Conservation (phyloP, 495 filamentous ascomycete species). For the Trichoderma virens region DNA sequence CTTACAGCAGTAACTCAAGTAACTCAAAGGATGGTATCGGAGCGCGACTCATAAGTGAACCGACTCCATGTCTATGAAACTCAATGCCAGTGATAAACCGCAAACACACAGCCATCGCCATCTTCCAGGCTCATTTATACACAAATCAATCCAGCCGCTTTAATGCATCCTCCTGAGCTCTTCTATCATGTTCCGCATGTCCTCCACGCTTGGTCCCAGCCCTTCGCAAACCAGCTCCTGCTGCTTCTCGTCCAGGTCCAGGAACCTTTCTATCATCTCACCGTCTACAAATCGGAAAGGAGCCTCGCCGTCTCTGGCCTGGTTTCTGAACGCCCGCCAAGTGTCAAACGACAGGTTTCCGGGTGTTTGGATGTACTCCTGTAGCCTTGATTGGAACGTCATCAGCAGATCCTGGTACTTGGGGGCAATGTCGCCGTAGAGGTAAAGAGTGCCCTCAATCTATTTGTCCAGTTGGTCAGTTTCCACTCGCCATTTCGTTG, state of each 20-base stretch:
- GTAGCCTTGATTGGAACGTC: constrained; percentile 64
- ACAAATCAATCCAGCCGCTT: neutral
- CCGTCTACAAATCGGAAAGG: constrained; percentile 89
- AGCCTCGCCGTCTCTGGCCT: constrained; percentile 60
- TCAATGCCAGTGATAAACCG: no score
- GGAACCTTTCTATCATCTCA: constrained; percentile 79
- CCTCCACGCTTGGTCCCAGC: constrained; percentile 58
- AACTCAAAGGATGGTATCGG: no score
- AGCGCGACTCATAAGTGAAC: no score
- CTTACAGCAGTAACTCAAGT: no score
- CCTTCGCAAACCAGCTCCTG: constrained; percentile 61
- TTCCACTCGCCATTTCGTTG: neutral
- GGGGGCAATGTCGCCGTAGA: constrained; percentile 69
- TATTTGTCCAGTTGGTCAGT: constrained; percentile 31
- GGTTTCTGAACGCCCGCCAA: constrained; percentile 71
- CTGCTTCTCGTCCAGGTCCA: constrained; percentile 54
- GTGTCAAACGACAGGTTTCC: constrained; percentile 66
- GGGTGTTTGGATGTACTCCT: constrained; percentile 51
- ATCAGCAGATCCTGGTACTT: constrained; percentile 72
- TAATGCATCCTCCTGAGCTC: constrained; percentile 65
- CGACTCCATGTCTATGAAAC: no score
- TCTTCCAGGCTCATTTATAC: neutral
- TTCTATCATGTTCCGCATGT: constrained; percentile 64
- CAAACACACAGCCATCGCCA: no score
- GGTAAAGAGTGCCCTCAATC: constrained; percentile 87